Evolutionary conservation across 495 filamentous ascomycete species (phyloP), one percentile per base, ranked within the genome.

Genomic region (Trichoderma reesei): DNA sequence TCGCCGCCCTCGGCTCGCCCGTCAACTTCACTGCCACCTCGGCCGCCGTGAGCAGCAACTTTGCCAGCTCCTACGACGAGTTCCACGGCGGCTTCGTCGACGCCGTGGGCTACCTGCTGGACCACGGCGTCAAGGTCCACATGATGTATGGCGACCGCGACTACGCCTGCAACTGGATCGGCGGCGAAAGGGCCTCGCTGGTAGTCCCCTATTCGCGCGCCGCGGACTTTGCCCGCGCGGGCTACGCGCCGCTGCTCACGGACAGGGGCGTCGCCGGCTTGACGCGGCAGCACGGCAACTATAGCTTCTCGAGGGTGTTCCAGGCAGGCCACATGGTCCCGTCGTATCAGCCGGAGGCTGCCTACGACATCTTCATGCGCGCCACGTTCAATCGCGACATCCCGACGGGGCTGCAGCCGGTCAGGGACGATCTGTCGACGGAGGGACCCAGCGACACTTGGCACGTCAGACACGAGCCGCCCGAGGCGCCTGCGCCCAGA

Each of bases 281-380:
- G 56, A 85, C 88, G 33, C 81, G 86, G 10, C 86, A 90, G 67
- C 81, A 81, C 63, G 87, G 83, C 26, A 83, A 86, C 70, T 86
- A 90, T 65, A 85, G 85, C 38, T 92, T 90, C 71, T 79, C 82
- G 36, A 80, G 88, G 2, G 78, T 90, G 10, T 90, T 86, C 70
- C 78, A 89, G 67, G 83, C 86, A 11, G 89, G 89, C 0, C 89
- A 92, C 68, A 81, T 85, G 61, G 83, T 90, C 10, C 87, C 88
- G 1, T 83, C 87, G 42, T 90, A 89, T 68, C 86, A 89, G 69
- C 86, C 87, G 2, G 77, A 88, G 61, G 81, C 84, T 13, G 76
- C 86, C 5, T 81, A 88, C 51, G 76, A 83, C 61, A 72, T 91
- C 41, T 90, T 91, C 68, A 81, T 84, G 67, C 81, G 85, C 18